phyloP scores from a whole-genome alignment of 257 asterid genomes.

The Marsdenia floribunda region DNA sequence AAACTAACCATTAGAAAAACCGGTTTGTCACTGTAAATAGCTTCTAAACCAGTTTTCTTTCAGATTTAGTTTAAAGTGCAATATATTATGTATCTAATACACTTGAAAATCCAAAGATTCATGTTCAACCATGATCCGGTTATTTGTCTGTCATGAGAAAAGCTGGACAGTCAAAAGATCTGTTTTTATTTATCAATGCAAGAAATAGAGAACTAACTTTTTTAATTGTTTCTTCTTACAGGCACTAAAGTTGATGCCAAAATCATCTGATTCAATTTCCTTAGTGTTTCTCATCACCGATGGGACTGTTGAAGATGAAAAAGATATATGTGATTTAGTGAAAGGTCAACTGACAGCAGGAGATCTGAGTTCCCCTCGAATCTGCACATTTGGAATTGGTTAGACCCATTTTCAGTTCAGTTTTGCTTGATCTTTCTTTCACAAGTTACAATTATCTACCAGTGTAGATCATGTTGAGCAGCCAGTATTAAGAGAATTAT shows the following conservation, averaged over 20 bases:
- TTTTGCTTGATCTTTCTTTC: slow-evolving; percentile 12
- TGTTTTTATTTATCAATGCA: background rate
- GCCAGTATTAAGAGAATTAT: too few species aligned
- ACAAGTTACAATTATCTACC: background rate
- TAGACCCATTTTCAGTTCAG: slow-evolving; percentile 8
- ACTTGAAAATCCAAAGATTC: background rate
- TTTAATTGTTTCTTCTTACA: slow-evolving; percentile 26
- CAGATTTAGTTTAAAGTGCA: background rate
- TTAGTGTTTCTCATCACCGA: slow-evolving; percentile 67
- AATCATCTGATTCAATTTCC: slow-evolving; percentile 41
- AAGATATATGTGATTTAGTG: slow-evolving; percentile 55
- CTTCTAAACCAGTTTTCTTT: background rate
- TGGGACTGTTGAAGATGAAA: slow-evolving; percentile 86
- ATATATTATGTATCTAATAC: background rate
- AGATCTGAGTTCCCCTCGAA: slow-evolving; percentile 57
- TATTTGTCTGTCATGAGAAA: background rate
- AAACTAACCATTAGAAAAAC: background rate
- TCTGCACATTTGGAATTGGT: slow-evolving; percentile 89
- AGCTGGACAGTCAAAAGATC: background rate
- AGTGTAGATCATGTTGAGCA: too few species aligned
- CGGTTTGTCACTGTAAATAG: background rate
- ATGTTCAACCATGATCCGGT: background rate
- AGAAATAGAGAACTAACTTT: background rate
- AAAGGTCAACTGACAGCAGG: slow-evolving; percentile 37
- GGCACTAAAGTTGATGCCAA: slow-evolving; percentile 70